Evolutionary conservation across 768 basidiomycete species (phyloP).

Genomic region (Mycena pura): DNA sequence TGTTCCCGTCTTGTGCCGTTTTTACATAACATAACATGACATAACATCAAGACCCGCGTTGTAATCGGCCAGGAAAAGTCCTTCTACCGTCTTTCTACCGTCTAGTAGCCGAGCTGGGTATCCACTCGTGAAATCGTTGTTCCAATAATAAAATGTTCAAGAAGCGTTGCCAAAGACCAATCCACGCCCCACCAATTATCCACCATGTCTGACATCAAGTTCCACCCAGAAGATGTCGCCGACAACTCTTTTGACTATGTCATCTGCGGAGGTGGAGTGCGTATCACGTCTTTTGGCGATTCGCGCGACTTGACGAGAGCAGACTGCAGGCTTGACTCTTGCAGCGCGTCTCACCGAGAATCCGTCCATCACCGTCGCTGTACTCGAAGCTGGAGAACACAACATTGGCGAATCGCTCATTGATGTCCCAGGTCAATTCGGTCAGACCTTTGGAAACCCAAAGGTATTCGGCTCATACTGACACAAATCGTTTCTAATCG

Average conservation of each 20-base stretch:
- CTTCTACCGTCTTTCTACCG: too few relatives aligned
- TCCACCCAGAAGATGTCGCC: neutral
- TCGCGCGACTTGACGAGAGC: neutral
- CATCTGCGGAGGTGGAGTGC: conserved; percentile 36
- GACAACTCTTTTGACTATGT: conserved; percentile 38
- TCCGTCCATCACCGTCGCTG: conserved; percentile 42
- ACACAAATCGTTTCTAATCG: neutral
- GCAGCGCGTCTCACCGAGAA: conserved; percentile 51
- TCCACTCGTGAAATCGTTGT: too few relatives aligned
- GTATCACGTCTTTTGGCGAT: neutral
- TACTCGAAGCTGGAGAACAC: conserved; percentile 45
- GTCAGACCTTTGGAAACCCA: conserved; percentile 35
- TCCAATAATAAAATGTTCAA: too few relatives aligned
- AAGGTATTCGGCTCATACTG: conserved; percentile 24
- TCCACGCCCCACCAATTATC: neutral
- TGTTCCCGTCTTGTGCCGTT: too few relatives aligned
- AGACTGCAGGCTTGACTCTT: conserved; percentile 49
- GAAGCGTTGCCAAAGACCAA: too few relatives aligned
- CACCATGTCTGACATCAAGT: conserved; percentile 6
- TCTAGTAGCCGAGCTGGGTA: too few relatives aligned
- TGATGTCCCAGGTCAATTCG: conserved; percentile 41
- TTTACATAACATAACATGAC: too few relatives aligned
- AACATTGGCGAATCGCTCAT: conserved; percentile 43
- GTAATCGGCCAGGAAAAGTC: too few relatives aligned
- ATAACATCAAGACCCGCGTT: too few relatives aligned